Evolutionary conservation across 78 protist genomes (phyloP).

Genomic region (Dictyostelium brefeldianum): DNA sequence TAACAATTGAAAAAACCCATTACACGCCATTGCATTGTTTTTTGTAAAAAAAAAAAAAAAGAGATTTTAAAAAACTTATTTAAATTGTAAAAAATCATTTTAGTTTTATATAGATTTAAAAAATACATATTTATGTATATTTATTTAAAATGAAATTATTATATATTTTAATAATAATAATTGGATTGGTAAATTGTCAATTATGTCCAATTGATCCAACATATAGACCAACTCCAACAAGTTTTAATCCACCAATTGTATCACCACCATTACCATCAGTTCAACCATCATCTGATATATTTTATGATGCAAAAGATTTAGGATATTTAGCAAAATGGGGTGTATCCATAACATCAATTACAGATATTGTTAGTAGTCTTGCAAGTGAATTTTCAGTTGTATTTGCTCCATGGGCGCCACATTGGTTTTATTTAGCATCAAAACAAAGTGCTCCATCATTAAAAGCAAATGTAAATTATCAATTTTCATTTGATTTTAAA

Average conservation of each 20-base stretch:
- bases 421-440: background rate
- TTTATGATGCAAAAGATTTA: background rate
- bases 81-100: too few relatives aligned
- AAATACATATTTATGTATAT: too few relatives aligned
- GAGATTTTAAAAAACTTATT: too few relatives aligned
- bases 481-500: background rate
- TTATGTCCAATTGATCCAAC: constrained; percentile 26
- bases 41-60: too few relatives aligned
- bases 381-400: background rate
- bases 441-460: background rate
- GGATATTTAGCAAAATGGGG: background rate
- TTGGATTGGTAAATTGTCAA: too few relatives aligned
- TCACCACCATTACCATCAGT: constrained; percentile 20
- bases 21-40: too few relatives aligned
- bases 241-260: background rate
- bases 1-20: too few relatives aligned
- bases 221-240: constrained; percentile 34
- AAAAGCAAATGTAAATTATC: background rate
- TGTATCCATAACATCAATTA: background rate
- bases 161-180: too few relatives aligned
- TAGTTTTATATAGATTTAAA: too few relatives aligned
- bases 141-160: too few relatives aligned
- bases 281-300: background rate
- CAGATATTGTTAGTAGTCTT: background rate
- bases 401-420: background rate